Base-by-base conservation (phyloP, 768 basidiomycete species). In the Kwoniella pini region DNA sequence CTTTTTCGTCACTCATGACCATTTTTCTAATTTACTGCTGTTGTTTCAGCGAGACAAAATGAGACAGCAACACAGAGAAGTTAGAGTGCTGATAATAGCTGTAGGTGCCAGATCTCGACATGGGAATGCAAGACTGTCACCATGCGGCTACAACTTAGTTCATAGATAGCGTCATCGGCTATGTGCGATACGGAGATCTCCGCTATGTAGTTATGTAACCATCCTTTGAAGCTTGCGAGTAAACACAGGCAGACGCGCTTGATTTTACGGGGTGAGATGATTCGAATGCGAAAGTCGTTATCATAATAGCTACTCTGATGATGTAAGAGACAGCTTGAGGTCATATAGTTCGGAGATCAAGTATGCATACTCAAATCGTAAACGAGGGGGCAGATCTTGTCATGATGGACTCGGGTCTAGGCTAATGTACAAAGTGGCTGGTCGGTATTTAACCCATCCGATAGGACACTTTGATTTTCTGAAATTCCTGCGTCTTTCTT, bases 1-100 rank as follows among this genome's bases (percentile, higher is more conserved):
- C 42, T 31, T 64, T 58, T 39, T 59, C 62, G 40, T 43, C 28
- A 11, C 21, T 7, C 17, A 51, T 4, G 6, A n/a, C 44, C 59
- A 61, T 61, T 7, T 36, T 15, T 7, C 33, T n/a, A 36, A 15
- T 36, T 15, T 36, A 15, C 7, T 7, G 33, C 33, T 7, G 33
- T 7, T 36, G 7, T 7, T 7, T 36, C 7, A 7, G 7, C 7
- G 33, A 36, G 33, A 36, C 7, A 36, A 36, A 36, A n/a, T n/a
- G n/a, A n/a, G n/a, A n/a, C n/a, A n/a, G n/a, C n/a, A n/a, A n/a
- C n/a, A n/a, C n/a, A n/a, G n/a, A n/a, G n/a, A n/a, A n/a, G n/a
- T n/a, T n/a, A n/a, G n/a, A n/a, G n/a, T n/a, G n/a, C n/a, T n/a
- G n/a, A n/a, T n/a, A n/a, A n/a, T n/a, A n/a, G n/a, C n/a, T n/a